Base-by-base conservation (phyloP, 192 early-diverging fungal genomes). In the Mortierella claussenii region DNA sequence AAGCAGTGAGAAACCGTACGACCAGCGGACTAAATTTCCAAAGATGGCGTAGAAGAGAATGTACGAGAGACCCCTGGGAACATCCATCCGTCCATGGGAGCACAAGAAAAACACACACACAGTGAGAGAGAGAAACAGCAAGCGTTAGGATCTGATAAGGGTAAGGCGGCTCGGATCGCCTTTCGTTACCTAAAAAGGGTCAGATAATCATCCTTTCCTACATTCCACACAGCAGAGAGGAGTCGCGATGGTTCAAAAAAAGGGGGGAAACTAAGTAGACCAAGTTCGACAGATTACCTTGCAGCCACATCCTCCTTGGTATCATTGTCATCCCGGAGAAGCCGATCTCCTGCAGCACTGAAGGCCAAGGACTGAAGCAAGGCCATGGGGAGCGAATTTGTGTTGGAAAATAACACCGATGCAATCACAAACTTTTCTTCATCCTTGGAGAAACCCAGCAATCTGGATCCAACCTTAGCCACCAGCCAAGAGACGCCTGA, bases 31-130 rank as follows among this genome's bases (percentile, higher is more conserved):
- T 18, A 94, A 84, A 62, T 94, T 93, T 65, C 88, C 88, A 53
- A 95, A 89, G 49, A 92, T 88, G 45, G 89, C 90, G 71, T 88
- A 92, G 43, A 95, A 92, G 34, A 95, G 81, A 23, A 91, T 90
- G 56, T 93, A 95, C 1, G 92, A 90, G 28, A 93, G 86, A 15
- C 90, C 90, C 54, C 91, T 88, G 37, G 37, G 13, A 13, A n/a
- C n/a, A n/a, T n/a, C n/a, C n/a, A n/a, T n/a, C n/a, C n/a, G n/a
- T n/a, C n/a, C n/a, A n/a, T n/a, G n/a, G n/a, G n/a, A n/a, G n/a
- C n/a, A n/a, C n/a, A n/a, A n/a, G n/a, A n/a, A n/a, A n/a, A n/a
- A n/a, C n/a, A n/a, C n/a, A n/a, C n/a, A n/a, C n/a, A n/a, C n/a
- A n/a, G n/a, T n/a, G n/a, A n/a, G n/a, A n/a, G n/a, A n/a, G n/a